Percentiles rank a stretch among this genome's conserved stretches.
Evolutionary conservation across 768 basidiomycete genomes (phyloP).

Genomic region (Cubamyces lactineus): DNA sequence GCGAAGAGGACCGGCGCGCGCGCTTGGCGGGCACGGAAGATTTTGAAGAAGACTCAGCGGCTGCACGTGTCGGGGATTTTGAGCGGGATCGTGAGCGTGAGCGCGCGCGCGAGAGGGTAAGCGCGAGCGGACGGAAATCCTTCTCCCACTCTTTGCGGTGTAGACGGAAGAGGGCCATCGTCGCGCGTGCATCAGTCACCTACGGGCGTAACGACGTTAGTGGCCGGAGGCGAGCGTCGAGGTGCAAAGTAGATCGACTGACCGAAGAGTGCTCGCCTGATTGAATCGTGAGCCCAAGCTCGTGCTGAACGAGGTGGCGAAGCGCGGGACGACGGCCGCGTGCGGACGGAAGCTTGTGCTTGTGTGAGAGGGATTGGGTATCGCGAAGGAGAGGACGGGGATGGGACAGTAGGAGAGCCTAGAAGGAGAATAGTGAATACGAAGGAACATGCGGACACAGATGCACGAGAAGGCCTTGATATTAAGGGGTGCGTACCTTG

Average conservation of each 20-base stretch:
- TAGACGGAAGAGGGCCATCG: slow-evolving; percentile 90
- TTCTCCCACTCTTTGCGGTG: slow-evolving; percentile 83
- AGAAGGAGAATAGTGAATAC: neutral
- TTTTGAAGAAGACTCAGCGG: neutral
- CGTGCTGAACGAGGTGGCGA: slow-evolving; percentile 77
- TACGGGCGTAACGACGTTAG: slow-evolving; percentile 34
- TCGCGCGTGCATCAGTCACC: slow-evolving; percentile 93
- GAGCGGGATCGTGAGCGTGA: neutral
- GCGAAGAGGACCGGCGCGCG: neutral
- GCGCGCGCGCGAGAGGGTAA: neutral
- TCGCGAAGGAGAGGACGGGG: slow-evolving; percentile 66
- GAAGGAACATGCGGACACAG: neutral
- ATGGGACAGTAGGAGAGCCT: slow-evolving; percentile 76
- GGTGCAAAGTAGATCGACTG: slow-evolving; percentile 35
- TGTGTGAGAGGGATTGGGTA: slow-evolving; percentile 65
- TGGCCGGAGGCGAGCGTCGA: neutral
- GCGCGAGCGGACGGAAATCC: slow-evolving; percentile 9
- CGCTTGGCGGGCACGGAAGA: neutral
- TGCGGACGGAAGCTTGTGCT: slow-evolving; percentile 50
- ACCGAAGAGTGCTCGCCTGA: slow-evolving; percentile 91
- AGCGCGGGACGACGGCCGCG: slow-evolving; percentile 75
- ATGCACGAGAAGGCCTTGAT: neutral
- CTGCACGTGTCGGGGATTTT: slow-evolving; percentile 24
- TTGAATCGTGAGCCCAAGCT: slow-evolving; percentile 82
- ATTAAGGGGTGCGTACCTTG: slow-evolving; percentile 50